Percentiles rank a stretch among this genome's conserved stretches.
phyloP scores from a whole-genome alignment of 2,329 filamentous ascomycete genomes.

The Scedosporium dehoogii region DNA sequence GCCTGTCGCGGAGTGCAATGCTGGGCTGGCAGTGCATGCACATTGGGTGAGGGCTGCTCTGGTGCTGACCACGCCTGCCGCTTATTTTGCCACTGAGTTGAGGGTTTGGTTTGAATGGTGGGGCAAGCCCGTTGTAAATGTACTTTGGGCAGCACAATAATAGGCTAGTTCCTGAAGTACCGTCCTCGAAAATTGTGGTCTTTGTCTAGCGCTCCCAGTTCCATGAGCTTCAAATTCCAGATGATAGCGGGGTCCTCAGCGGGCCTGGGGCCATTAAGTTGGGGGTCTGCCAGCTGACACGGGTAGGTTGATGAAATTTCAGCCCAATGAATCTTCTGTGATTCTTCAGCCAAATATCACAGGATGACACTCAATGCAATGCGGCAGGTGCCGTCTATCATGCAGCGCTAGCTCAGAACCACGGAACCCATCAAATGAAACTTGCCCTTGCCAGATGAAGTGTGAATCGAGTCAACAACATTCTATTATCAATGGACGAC shows the following conservation, averaged over 20 bases:
- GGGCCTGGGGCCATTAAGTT: too few species aligned
- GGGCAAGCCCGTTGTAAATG: neutral
- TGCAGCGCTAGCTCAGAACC: neutral
- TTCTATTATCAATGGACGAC: too few species aligned
- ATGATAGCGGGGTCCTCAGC: too few species aligned
- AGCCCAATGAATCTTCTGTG: neutral
- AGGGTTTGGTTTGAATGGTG: neutral
- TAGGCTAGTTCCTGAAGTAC: neutral
- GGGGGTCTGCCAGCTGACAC: too few species aligned
- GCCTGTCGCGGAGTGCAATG: too few species aligned
- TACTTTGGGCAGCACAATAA: neutral
- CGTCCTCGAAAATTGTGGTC: neutral
- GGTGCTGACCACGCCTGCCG: too few species aligned
- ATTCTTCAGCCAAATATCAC: neutral
- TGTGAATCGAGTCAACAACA: neutral
- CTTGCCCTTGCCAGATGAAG: neutral
- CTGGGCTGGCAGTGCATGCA: too few species aligned
- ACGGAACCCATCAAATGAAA: neutral
- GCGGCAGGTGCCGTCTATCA: neutral
- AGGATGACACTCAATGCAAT: neutral
- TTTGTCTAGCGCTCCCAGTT: too few species aligned
- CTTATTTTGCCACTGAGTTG: neutral
- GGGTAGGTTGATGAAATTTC: too few species aligned
- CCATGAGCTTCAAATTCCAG: too few species aligned
- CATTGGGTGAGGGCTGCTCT: too few species aligned